These are phyloP conservation scores for Chytriomyces confervae DNA, from an alignment of 192 early-diverging fungal genomes.

Conservation along the genomic window DNA sequence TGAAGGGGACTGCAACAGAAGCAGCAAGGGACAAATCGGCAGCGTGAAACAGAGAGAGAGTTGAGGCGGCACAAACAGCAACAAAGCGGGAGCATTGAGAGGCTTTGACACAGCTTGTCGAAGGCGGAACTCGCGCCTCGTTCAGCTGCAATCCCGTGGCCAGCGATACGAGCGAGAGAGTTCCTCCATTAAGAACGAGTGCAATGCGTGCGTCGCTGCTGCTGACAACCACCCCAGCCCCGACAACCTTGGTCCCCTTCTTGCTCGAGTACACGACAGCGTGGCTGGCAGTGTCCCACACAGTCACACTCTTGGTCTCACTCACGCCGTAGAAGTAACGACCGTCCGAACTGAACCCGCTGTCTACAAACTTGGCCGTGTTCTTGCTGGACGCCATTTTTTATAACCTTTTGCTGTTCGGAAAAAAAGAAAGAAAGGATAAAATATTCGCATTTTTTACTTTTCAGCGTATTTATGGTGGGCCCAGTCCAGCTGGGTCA, in stretches of 20 bases:
- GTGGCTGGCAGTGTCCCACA: background rate
- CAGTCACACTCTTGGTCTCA: background rate
- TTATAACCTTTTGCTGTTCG: no score
- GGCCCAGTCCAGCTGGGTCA: no score
- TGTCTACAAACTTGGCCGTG: no score
- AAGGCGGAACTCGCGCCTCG: no score
- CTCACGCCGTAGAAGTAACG: background rate
- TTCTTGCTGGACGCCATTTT: no score
- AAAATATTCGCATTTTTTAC: no score
- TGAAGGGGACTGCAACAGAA: background rate
- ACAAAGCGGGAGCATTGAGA: background rate
- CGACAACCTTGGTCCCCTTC: background rate
- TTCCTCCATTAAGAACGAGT: background rate
- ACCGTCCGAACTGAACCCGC: background rate
- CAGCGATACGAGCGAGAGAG: background rate
- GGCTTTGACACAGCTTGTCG: no score
- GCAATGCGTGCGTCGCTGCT: background rate
- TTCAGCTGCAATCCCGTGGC: no score
- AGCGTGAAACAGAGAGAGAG: background rate
- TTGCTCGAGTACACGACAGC: background rate
- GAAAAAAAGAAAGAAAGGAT: no score
- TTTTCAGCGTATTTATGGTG: no score
- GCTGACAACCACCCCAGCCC: background rate
- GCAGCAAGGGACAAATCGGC: background rate
- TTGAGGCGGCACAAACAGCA: background rate